Conservation (phyloP, 192 early-diverging fungal genomes). For the Linnemannia elongata region DNA sequence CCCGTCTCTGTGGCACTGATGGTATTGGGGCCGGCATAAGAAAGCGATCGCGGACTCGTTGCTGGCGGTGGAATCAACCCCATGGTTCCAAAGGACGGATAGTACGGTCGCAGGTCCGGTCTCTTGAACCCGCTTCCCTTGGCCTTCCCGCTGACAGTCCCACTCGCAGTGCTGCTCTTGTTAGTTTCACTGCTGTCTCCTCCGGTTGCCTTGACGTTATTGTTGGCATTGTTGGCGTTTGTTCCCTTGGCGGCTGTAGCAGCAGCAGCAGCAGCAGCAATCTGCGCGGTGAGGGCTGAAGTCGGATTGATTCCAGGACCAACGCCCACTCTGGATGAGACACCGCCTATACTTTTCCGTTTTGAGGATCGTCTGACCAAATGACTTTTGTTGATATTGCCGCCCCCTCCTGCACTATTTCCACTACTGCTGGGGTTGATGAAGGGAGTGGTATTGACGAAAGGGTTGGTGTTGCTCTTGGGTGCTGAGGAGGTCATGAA, state of each 20-base stretch:
- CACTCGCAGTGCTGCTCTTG: not conserved
- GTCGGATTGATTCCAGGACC: not conserved
- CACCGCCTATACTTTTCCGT: conserved; percentile 1
- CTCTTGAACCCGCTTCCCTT: not conserved
- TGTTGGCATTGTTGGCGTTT: not conserved
- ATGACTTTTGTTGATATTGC: not conserved
- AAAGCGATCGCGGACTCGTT: conserved; percentile 1
- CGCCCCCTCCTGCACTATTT: not conserved
- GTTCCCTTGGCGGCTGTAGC: not conserved
- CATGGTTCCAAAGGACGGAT: conserved; percentile 21
- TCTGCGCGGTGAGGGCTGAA: not conserved
- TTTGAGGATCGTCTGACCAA: conserved; percentile 13
- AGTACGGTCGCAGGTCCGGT: conserved; percentile 10
- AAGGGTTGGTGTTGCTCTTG: not conserved
- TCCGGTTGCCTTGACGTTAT: not conserved
- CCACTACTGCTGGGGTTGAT: not conserved
- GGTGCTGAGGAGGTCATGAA: not conserved
- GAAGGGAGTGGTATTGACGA: not conserved
- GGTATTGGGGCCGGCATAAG: not conserved
- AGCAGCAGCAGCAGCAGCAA: not conserved
- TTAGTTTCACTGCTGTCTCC: not conserved
- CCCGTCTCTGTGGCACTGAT: no score
- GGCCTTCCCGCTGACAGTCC: not conserved
- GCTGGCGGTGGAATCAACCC: not conserved
- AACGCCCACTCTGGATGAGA: not conserved